phyloP scores from a whole-genome alignment of 2,329 filamentous ascomycete genomes.

The Orbilia quercus region DNA sequence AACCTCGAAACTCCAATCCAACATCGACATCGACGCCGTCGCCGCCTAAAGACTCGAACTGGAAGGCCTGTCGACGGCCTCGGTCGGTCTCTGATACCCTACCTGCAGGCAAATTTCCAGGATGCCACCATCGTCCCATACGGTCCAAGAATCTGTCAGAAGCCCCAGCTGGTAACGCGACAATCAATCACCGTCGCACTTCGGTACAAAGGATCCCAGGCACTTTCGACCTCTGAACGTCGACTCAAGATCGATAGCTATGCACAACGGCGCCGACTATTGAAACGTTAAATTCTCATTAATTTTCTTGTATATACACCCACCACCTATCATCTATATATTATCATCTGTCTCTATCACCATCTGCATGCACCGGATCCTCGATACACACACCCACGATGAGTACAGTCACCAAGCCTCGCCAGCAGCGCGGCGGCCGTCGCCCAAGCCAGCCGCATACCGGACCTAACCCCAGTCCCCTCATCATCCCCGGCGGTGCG shows the following conservation, averaged over 20 bases:
- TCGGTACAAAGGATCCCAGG: conserved; percentile 33
- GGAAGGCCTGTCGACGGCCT: neutral
- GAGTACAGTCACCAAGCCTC: conserved; percentile 53
- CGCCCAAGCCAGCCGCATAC: conserved; percentile 48
- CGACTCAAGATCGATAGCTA: neutral
- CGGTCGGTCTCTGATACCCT: neutral
- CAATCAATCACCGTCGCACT: conserved; percentile 44
- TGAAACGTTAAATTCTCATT: neutral
- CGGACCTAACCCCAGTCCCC: conserved; percentile 41
- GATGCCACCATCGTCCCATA: conserved; percentile 25
- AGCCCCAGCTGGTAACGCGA: conserved; percentile 42
- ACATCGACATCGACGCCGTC: neutral
- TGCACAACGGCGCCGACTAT: neutral
- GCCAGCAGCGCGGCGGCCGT: conserved; percentile 45
- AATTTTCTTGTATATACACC: neutral
- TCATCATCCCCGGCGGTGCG: conserved; percentile 40
- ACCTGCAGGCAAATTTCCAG: neutral
- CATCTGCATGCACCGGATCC: conserved; percentile 2
- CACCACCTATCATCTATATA: neutral
- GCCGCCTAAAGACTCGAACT: neutral
- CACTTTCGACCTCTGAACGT: conserved; percentile 10
- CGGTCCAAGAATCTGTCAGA: neutral
- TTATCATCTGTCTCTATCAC: neutral
- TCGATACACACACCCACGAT: conserved; percentile 15
- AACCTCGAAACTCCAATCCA: neutral